phyloP scores from a whole-genome alignment of 176 grass and related monocot genomes.

The Pontederia paniculata region DNA sequence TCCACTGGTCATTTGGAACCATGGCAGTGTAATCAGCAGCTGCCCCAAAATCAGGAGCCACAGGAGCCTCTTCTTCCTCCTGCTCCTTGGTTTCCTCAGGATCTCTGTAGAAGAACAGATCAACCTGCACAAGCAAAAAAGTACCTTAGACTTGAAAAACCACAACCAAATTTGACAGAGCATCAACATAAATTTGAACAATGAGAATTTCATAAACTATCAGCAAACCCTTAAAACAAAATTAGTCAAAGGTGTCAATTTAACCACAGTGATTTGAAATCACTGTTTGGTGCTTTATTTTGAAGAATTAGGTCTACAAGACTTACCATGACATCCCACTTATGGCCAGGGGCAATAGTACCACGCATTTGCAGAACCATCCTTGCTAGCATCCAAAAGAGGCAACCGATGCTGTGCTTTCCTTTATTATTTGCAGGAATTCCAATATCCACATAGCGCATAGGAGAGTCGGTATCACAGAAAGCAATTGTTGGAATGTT shows the following conservation, averaged over 20 bases:
- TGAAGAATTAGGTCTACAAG: background rate
- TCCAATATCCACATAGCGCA: constrained; percentile 82
- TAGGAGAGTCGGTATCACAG: constrained; percentile 85
- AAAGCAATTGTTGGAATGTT: constrained; percentile 91
- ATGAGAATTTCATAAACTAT: background rate
- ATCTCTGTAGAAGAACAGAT: constrained; percentile 87
- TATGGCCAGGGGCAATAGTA: constrained; percentile 62
- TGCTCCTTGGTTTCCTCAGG: constrained; percentile 87
- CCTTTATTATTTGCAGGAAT: constrained; percentile 95
- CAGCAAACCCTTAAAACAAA: background rate
- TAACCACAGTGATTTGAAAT: no score
- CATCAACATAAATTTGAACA: background rate
- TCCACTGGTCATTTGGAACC: constrained; percentile 46
- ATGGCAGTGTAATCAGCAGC: constrained; percentile 39
- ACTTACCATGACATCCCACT: constrained; percentile 92
- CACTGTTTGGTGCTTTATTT: background rate
- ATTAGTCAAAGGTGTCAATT: no score
- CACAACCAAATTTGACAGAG: background rate
- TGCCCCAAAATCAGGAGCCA: constrained; percentile 39
- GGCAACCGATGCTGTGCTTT: constrained; percentile 76
- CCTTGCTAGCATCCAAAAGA: constrained; percentile 84
- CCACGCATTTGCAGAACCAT: constrained; percentile 91
- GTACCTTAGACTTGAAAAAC: background rate
- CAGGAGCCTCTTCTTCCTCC: constrained; percentile 71
- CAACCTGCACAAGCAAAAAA: constrained; percentile 37